Evolutionary conservation across 257 asterid genomes (phyloP), one percentile per base, ranked within the genome.

Genomic region (Anisodus tanguticus): DNA sequence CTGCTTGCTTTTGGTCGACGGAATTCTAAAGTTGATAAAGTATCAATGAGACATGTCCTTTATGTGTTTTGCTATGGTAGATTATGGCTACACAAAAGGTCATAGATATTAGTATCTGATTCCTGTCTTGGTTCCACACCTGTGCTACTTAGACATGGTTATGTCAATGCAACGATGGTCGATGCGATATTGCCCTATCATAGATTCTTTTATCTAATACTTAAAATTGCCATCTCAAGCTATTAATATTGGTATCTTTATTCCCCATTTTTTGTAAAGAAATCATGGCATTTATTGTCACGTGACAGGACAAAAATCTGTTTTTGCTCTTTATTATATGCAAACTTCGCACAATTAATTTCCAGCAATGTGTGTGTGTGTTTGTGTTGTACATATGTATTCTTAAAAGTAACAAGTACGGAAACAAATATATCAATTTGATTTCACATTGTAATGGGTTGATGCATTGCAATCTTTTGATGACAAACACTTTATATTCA

Each of bases 401-500:
- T 31, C 51, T 74, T 53, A 49, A 0, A 4, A 51, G 62, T 26
- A 74, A 22, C 80, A 49, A 22, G 4, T 70, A 17, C 43, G 45
- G 57, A 41, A 41, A 43, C 37, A 70, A 41, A 70, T 70, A 17
- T 74, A 22, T 19, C 37, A 47, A 60, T 49, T n/a, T 74, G 43
- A 74, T 74, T 49, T 49, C 10, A 10, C 60, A 74, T 74, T 49
- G 7, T 12, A 74, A 17, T 74, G 6, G 9, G n/a, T 74, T 49
- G 60, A 5, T 51, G 51, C 49, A 70, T 72, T 62, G 59, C 37
- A n/a, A 13, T 64, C 79, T 64, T 43, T 60, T 47, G 45, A 63
- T 63, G 85, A 70, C 31, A 58, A 66, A 64, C 55, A 31, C 64
- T 66, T 80, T 83, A 37, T 86, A 39, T 90, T 62, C 90, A 96